A percentile compares a stretch with the other conserved stretches of the same genome.
Conservation (phyloP, 176 grass and related monocot species). For the Microstegium vimineum region DNA sequence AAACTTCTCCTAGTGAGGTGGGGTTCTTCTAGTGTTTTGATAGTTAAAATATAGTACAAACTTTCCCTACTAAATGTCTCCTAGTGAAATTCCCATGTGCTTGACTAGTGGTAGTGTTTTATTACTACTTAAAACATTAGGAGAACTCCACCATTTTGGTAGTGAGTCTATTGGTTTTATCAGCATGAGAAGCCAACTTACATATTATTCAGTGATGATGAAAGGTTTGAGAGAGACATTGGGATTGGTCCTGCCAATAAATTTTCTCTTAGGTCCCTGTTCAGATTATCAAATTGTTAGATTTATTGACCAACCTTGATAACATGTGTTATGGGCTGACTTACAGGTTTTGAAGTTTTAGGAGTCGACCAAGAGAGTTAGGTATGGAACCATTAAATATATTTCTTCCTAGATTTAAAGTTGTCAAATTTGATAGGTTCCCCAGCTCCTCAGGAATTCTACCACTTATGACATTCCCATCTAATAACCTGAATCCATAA, state of each 20-base stretch:
- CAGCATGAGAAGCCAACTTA: conserved; percentile 44
- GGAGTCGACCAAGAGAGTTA: conserved; percentile 54
- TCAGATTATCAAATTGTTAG: conserved; percentile 27
- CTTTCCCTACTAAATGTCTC: too few relatives aligned
- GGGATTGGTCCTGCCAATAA: conserved; percentile 55
- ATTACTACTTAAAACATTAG: too few relatives aligned
- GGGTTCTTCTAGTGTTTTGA: too few relatives aligned
- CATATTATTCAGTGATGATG: conserved; percentile 61
- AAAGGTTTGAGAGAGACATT: conserved; percentile 51
- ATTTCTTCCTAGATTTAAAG: conserved; percentile 60
- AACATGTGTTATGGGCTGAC: conserved; percentile 12
- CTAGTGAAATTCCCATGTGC: too few relatives aligned
- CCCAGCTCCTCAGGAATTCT: conserved; percentile 64
- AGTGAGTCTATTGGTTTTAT: conserved; percentile 10
- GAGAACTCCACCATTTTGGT: too few relatives aligned
- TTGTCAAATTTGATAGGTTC: conserved; percentile 66
- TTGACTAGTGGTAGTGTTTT: too few relatives aligned
- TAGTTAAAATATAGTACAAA: too few relatives aligned
- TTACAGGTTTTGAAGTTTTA: conserved; percentile 72
- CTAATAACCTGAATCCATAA: conserved; percentile 48
- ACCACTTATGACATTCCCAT: conserved; percentile 68
- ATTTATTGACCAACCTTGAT: not conserved
- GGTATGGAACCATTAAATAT: conserved; percentile 68
- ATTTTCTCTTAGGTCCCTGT: conserved; percentile 81
- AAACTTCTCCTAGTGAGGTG: too few relatives aligned